Evolutionary conservation across 2,329 filamentous ascomycete genomes (phyloP).

Genomic region (Magnaporthiopsis incrustans): DNA sequence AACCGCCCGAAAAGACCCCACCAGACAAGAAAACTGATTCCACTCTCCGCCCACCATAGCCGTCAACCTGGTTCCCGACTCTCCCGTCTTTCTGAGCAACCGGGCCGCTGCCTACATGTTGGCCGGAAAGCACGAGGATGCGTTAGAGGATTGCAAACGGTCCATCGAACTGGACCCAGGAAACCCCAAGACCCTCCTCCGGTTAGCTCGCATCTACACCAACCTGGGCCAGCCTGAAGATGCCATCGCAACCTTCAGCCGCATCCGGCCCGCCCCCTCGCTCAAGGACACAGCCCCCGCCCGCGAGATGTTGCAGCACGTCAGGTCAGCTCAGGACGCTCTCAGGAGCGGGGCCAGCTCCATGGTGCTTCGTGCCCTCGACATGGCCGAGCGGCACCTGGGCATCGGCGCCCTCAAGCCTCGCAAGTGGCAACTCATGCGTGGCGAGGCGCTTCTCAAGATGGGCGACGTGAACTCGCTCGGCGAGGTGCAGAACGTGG

Average conservation of each 20-base stretch:
- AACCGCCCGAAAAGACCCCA: neutral
- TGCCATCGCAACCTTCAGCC: conserved; percentile 72
- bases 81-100: conserved; percentile 88
- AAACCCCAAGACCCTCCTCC: conserved; percentile 81
- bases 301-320: conserved; percentile 74
- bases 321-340: conserved; percentile 71
- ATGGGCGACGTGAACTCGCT: conserved; percentile 86
- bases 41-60: conserved; percentile 47
- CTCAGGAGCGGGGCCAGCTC: conserved; percentile 71
- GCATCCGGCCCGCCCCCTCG: conserved; percentile 72
- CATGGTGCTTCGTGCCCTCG: conserved; percentile 86
- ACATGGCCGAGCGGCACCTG: conserved; percentile 78
- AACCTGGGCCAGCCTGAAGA: conserved; percentile 80
- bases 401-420: conserved; percentile 70
- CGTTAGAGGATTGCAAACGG: conserved; percentile 77
- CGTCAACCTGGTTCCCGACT: conserved; percentile 77
- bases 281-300: conserved; percentile 81
- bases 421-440: conserved; percentile 88
- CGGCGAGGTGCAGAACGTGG: conserved; percentile 86
- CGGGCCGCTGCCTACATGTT: conserved; percentile 92
- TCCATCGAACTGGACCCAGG: conserved; percentile 77
- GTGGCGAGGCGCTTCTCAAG: conserved; percentile 84
- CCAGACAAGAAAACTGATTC: neutral
- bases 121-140: conserved; percentile 67
- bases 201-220: conserved; percentile 84